Evolutionary conservation across 1,139 yeast species (phyloP).

Genomic region (Taphrina wiesneri): DNA sequence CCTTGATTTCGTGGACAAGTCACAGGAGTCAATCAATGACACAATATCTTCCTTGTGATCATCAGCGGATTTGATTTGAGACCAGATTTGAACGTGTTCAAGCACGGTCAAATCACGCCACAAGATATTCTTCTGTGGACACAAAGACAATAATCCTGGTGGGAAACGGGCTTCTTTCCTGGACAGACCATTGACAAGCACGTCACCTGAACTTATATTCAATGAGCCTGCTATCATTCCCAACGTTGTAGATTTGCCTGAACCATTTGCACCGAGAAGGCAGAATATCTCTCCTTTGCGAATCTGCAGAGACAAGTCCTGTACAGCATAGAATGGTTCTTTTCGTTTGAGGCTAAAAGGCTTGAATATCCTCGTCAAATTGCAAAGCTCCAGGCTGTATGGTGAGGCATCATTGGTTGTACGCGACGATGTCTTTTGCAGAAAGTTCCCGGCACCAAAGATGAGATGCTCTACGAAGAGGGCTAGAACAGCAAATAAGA

Average conservation of each 20-base stretch:
- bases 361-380: constrained; percentile 13
- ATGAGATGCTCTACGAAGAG: constrained; percentile 1
- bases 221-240: constrained; percentile 48
- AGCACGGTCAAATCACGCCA: constrained; percentile 47
- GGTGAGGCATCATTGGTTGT: background rate
- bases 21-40: constrained; percentile 44
- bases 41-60: constrained; percentile 34
- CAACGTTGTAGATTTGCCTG: constrained; percentile 49
- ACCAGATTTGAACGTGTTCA: constrained; percentile 47
- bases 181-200: constrained; percentile 38
- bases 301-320: constrained; percentile 43
- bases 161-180: constrained; percentile 41
- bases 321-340: constrained; percentile 44
- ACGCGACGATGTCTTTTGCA: background rate
- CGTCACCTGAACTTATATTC: constrained; percentile 42
- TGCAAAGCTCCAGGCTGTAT: constrained; percentile 9
- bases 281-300: constrained; percentile 46
- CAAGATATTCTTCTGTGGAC: constrained; percentile 48
- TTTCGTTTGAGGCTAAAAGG: constrained; percentile 15
- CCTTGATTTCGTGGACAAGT: constrained; percentile 42
- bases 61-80: constrained; percentile 42
- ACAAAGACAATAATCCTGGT: constrained; percentile 44
- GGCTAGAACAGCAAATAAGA: constrained; percentile 12
- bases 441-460: constrained; percentile 6
- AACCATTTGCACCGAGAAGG: constrained; percentile 48